phyloP scores from a whole-genome alignment of 768 basidiomycete species.

The Gymnopilus junonius region DNA sequence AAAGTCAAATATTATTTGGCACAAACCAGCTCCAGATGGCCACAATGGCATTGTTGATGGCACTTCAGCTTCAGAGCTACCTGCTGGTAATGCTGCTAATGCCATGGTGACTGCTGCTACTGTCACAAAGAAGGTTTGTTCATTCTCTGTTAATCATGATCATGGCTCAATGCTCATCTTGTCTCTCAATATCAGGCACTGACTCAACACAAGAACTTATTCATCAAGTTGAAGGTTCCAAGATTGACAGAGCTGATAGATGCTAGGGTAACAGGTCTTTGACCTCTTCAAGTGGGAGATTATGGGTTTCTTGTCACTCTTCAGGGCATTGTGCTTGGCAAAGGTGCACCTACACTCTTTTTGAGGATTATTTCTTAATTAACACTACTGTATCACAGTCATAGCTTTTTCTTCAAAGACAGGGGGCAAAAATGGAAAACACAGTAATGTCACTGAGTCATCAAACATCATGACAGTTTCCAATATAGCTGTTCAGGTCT shows the following conservation, averaged over 20 bases:
- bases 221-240: background rate
- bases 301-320: constrained; percentile 14
- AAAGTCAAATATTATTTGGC: background rate
- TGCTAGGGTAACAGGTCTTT: background rate
- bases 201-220: background rate
- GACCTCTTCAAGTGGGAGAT: constrained; percentile 16
- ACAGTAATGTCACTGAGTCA: no score
- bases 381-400: no score
- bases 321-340: background rate
- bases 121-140: constrained; percentile 17
- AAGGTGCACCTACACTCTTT: background rate
- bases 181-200: background rate
- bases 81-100: constrained; percentile 20
- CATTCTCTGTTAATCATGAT: background rate
- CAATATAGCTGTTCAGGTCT: no score
- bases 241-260: background rate
- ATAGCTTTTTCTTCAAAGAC: no score
- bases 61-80: background rate
- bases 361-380: no score
- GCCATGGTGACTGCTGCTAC: constrained; percentile 11
- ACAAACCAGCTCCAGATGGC: constrained; percentile 11
- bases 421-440: no score
- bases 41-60: constrained; percentile 7
- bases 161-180: background rate
- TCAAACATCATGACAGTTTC: no score